phyloP scores from a whole-genome alignment of 116 monocot genomes.

The Dioscorea cayenensis region DNA sequence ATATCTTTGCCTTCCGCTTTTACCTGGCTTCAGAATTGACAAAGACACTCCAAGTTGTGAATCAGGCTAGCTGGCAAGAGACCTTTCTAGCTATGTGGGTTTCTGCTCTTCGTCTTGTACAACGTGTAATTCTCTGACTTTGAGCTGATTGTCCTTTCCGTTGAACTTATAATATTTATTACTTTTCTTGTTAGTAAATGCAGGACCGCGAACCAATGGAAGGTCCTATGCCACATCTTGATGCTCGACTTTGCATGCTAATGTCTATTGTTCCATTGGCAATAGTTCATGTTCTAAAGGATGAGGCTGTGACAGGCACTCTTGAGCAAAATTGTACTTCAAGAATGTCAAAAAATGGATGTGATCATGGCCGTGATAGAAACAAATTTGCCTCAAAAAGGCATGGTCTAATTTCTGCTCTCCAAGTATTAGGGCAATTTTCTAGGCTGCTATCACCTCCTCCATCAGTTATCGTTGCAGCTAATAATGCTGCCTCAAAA shows the following conservation, averaged over 20 bases:
- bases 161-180: slow-evolving; percentile 3
- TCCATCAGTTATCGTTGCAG: slow-evolving; percentile 48
- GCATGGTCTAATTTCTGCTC: slow-evolving; percentile 64
- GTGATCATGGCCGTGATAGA: slow-evolving; percentile 17
- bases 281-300: slow-evolving; percentile 50
- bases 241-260: slow-evolving; percentile 79
- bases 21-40: slow-evolving; percentile 39
- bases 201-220: slow-evolving; percentile 74
- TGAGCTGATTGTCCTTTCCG: background rate
- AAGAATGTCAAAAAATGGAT: background rate
- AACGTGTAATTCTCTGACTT: slow-evolving; percentile 40
- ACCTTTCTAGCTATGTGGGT: slow-evolving; percentile 90
- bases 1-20: background rate
- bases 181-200: background rate
- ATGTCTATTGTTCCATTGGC: slow-evolving; percentile 75
- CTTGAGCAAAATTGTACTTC: background rate
- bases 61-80: slow-evolving; percentile 93
- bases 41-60: slow-evolving; percentile 64
- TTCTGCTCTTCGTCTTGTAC: slow-evolving; percentile 82
- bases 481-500: slow-evolving; percentile 82
- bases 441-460: slow-evolving; percentile 70
- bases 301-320: slow-evolving; percentile 20
- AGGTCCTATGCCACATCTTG: slow-evolving; percentile 81
- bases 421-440: slow-evolving; percentile 69
- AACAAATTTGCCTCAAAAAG: slow-evolving; percentile 41